These are phyloP conservation scores for Ganoderma leucocontextum DNA, from an alignment of 1,284 basidiomycete species.

Conservation along the genomic window DNA sequence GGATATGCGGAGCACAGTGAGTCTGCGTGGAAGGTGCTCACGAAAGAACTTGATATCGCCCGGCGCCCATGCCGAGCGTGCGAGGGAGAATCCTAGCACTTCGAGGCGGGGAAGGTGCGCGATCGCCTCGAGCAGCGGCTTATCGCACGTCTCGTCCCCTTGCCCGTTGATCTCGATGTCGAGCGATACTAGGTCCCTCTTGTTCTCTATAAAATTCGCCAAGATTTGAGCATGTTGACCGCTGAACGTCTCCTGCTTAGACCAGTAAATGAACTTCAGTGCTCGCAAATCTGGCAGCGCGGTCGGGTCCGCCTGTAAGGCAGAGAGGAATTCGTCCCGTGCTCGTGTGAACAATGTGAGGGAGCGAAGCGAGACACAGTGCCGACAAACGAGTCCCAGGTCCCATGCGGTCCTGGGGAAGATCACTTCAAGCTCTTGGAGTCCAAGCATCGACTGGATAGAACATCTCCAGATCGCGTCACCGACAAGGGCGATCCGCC, in stretches of 20 bases:
- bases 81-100: not conserved
- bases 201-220: not conserved
- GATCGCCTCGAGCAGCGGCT: not conserved
- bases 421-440: not conserved
- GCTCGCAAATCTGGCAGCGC: not conserved
- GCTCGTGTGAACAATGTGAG: not conserved
- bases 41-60: not conserved
- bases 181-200: not conserved
- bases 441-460: not conserved
- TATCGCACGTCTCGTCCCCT: not conserved
- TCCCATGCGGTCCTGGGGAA: not conserved
- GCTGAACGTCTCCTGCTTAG: not conserved
- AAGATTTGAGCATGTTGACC: not conserved
- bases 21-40: not conserved
- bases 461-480: not conserved
- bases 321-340: not conserved
- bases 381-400: not conserved
- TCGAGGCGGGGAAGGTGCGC: not conserved
- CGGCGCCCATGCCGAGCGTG: not conserved
- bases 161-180: not conserved
- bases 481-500: not conserved
- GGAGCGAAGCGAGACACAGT: not conserved
- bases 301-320: not conserved
- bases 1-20: not conserved
- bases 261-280: not conserved